Evolutionary conservation across 2,329 filamentous ascomycete genomes (phyloP).

Genomic region (Colletotrichum spaethianum): DNA sequence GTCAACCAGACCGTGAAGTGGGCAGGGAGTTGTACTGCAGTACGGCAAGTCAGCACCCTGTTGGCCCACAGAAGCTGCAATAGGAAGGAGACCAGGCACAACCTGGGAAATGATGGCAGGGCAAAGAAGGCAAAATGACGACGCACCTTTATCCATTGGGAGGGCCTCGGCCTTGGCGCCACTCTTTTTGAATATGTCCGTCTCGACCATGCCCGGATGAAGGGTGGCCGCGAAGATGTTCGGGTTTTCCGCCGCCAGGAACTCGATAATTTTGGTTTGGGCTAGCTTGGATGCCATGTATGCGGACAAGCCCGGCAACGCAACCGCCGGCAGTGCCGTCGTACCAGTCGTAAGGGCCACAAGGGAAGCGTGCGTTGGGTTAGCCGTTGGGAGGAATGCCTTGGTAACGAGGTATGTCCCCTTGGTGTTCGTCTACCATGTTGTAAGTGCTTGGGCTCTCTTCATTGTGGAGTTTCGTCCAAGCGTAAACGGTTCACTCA

Average conservation of each 20-base stretch:
- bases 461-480: background rate
- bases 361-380: slow-evolving; percentile 40
- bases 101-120: slow-evolving; percentile 3
- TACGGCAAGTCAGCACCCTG: slow-evolving; percentile 24
- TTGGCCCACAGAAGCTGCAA: slow-evolving; percentile 14
- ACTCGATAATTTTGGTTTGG: slow-evolving; percentile 52
- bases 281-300: slow-evolving; percentile 42
- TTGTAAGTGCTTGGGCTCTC: slow-evolving; percentile 5
- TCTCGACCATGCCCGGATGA: slow-evolving; percentile 47
- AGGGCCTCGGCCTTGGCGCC: slow-evolving; percentile 44
- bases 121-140: background rate
- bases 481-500: background rate
- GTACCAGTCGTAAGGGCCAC: slow-evolving; percentile 44
- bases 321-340: slow-evolving; percentile 40
- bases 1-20: slow-evolving; percentile 61
- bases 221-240: slow-evolving; percentile 44
- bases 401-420: slow-evolving; percentile 61
- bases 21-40: slow-evolving; percentile 52
- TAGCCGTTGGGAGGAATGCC: slow-evolving; percentile 59
- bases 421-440: slow-evolving; percentile 60
- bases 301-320: slow-evolving; percentile 40
- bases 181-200: slow-evolving; percentile 43
- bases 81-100: slow-evolving; percentile 2
- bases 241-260: slow-evolving; percentile 45
- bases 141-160: slow-evolving; percentile 44